Evolutionary conservation across 1,139 yeast genomes (phyloP).

Genomic region (Taphrina confusa): DNA sequence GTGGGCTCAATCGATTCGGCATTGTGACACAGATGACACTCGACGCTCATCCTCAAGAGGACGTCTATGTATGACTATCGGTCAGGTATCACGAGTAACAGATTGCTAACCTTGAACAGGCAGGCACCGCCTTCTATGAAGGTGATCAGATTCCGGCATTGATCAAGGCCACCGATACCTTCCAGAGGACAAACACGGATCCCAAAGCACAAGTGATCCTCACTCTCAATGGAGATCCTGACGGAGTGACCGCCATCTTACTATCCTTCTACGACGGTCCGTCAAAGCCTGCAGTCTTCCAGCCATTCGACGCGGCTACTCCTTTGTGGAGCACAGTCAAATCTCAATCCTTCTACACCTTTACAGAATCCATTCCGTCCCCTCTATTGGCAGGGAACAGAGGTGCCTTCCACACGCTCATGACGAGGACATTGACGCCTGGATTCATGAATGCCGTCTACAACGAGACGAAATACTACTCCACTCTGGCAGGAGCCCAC

Average conservation of each 20-base stretch:
- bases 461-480: conserved; percentile 6
- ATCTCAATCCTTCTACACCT: conserved; percentile 6
- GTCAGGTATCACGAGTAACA: no score
- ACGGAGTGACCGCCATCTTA: conserved; percentile 2
- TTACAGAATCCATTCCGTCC: conserved; percentile 3
- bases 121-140: conserved; percentile 2
- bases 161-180: conserved; percentile 10
- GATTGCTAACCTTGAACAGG: no score
- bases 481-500: background rate
- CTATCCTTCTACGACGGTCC: conserved; percentile 22
- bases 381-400: conserved; percentile 9
- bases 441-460: conserved; percentile 10
- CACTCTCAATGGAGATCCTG: conserved; percentile 15
- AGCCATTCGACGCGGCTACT: background rate
- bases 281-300: conserved; percentile 13
- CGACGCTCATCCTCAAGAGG: background rate
- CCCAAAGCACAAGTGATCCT: conserved; percentile 10
- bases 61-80: conserved; percentile 7
- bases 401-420: conserved; percentile 20
- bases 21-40: conserved; percentile 18
- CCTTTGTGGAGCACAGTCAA: conserved; percentile 1
- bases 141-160: conserved; percentile 11
- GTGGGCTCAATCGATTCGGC: conserved; percentile 24
- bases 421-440: conserved; percentile 4
- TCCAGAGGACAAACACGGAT: conserved; percentile 2